phyloP scores from a whole-genome alignment of 2,329 filamentous ascomycete genomes.

The Amauroascus verrucosus region DNA sequence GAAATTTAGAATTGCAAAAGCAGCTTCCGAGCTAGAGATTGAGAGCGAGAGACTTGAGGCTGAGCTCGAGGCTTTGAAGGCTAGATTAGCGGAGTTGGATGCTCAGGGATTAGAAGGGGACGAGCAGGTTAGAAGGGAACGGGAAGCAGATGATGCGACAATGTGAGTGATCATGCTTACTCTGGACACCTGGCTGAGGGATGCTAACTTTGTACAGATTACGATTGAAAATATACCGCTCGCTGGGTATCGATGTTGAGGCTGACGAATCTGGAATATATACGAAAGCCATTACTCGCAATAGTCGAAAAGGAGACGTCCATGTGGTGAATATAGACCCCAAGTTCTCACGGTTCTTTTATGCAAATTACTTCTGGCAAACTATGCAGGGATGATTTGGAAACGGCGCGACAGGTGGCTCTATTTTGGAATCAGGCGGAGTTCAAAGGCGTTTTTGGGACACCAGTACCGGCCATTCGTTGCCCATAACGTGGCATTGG shows the following conservation, averaged over 20 bases:
- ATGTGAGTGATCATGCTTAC: slow-evolving; percentile 27
- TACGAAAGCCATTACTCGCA: slow-evolving; percentile 73
- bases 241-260: slow-evolving; percentile 81
- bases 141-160: slow-evolving; percentile 42
- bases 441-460: neutral
- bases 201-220: slow-evolving; percentile 40
- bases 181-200: neutral
- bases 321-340: slow-evolving; percentile 90
- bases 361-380: slow-evolving; percentile 93
- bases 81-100: slow-evolving; percentile 70
- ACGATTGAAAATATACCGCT: slow-evolving; percentile 81
- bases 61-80: slow-evolving; percentile 64
- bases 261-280: slow-evolving; percentile 72
- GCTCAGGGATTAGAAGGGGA: slow-evolving; percentile 74
- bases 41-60: slow-evolving; percentile 85
- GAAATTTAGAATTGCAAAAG: slow-evolving; percentile 91
- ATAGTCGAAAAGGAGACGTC: slow-evolving; percentile 78
- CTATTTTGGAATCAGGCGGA: neutral
- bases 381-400: slow-evolving; percentile 51
- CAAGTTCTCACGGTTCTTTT: slow-evolving; percentile 84
- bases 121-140: slow-evolving; percentile 41
- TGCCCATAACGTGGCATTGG: too few species aligned
- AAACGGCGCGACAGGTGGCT: neutral
- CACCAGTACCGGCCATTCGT: too few species aligned
- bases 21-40: slow-evolving; percentile 77